Evolutionary conservation across 177 flowering plant species (phyloP).

Genomic region (Vitis hybrid): DNA sequence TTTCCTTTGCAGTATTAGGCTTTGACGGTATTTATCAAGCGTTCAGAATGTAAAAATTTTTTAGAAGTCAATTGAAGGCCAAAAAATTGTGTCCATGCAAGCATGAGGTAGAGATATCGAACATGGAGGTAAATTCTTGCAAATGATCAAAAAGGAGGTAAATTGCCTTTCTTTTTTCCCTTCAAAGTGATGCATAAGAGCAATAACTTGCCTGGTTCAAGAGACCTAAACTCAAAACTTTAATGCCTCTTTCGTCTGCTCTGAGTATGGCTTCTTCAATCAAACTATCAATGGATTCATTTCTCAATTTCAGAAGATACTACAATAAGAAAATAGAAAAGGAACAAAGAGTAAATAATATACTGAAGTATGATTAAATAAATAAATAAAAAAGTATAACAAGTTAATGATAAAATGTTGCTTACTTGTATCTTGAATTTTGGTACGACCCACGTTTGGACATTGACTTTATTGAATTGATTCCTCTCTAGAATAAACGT

Average conservation of each 20-base stretch:
- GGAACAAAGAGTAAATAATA: neutral
- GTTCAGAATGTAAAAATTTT: no score
- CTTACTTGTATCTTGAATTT: conserved; percentile 58
- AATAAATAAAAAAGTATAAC: no score
- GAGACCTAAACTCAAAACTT: conserved; percentile 63
- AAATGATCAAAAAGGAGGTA: no score
- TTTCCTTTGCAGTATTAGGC: no score
- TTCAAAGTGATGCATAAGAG: conserved; percentile 23
- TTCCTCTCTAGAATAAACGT: conserved; percentile 56
- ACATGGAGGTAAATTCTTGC: no score
- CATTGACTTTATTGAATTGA: conserved; percentile 31
- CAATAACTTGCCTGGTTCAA: conserved; percentile 53
- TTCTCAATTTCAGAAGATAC: conserved; percentile 50
- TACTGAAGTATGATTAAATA: no score
- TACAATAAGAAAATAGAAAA: conserved; percentile 13
- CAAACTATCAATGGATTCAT: conserved; percentile 37
- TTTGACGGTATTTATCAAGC: no score
- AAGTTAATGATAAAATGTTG: neutral
- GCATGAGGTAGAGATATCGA: no score
- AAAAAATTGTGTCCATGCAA: no score
- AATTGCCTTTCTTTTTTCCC: no score
- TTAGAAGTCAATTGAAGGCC: no score
- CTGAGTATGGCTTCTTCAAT: conserved; percentile 65
- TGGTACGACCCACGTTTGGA: conserved; percentile 72
- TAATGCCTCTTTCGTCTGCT: conserved; percentile 56